A percentile compares a stretch with the other conserved stretches of the same genome.
These are phyloP conservation scores for Phoma sp. DNA, from an alignment of 2,329 filamentous ascomycete genomes.

Conservation along the genomic window DNA sequence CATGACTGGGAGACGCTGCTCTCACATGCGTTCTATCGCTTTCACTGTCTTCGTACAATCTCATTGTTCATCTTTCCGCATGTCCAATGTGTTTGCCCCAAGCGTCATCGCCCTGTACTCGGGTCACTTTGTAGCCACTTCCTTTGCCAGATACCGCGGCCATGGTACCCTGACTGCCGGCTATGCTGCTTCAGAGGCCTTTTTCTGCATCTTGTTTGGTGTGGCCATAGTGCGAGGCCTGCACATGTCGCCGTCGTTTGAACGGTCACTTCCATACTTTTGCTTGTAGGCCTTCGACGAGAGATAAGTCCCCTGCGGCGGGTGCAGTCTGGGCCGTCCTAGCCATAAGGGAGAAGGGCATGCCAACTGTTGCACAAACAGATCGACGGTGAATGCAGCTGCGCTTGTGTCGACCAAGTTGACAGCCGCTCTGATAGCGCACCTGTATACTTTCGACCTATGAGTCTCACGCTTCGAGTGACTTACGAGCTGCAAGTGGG, in stretches of 20 bases:
- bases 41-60: background rate
- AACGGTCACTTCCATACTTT: background rate
- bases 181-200: background rate
- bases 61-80: no score
- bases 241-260: background rate
- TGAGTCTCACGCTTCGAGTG: background rate
- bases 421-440: background rate
- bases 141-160: background rate
- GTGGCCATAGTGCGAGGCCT: background rate
- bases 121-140: background rate
- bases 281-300: background rate
- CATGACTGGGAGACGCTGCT: no score
- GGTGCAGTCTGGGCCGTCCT: background rate
- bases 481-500: constrained; percentile 5
- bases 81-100: background rate
- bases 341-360: background rate
- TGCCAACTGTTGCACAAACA: background rate
- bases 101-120: background rate
- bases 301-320: no score
- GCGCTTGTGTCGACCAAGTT: background rate
- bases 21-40: no score
- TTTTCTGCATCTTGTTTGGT: background rate
- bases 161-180: background rate
- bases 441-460: background rate
- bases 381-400: background rate